A percentile compares a stretch with the other conserved stretches of the same genome.
phyloP scores from a whole-genome alignment of 148 eudicot genomes.

The Rhododendron ovatum region DNA sequence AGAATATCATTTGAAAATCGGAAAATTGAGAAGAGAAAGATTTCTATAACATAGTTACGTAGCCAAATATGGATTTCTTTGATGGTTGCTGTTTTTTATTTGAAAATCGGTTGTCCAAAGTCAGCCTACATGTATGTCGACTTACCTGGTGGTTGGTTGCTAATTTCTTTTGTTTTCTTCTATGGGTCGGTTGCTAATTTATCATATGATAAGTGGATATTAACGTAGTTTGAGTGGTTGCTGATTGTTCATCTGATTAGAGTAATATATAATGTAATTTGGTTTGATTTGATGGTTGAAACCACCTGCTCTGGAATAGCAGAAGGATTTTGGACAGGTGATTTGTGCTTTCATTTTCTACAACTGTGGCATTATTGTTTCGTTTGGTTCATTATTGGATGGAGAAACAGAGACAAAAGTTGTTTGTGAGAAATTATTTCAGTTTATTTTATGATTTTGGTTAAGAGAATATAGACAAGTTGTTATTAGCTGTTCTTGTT shows the following conservation, averaged over 20 bases:
- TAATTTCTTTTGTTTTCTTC: no score
- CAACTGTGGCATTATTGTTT: not conserved
- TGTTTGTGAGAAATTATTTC: not conserved
- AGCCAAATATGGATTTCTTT: not conserved
- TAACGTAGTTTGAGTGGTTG: not conserved
- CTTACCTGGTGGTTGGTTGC: no score
- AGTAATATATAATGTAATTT: not conserved
- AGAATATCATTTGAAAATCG: not conserved
- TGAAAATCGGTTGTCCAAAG: no score
- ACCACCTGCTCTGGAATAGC: not conserved
- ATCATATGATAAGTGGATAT: not conserved
- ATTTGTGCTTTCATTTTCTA: slow-evolving; percentile 9
- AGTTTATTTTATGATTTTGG: no score
- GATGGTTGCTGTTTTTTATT: no score
- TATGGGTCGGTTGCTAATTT: no score
- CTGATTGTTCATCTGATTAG: not conserved
- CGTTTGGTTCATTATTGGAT: not conserved
- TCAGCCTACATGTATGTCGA: no score
- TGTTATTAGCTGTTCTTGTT: no score
- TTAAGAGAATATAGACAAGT: no score
- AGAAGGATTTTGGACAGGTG: not conserved
- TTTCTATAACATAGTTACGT: no score
- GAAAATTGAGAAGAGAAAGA: not conserved
- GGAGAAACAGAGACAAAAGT: slow-evolving; percentile 2
- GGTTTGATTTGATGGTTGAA: not conserved